Evolutionary conservation across 768 basidiomycete species (phyloP).

Genomic region (Coprinellus micaceus): DNA sequence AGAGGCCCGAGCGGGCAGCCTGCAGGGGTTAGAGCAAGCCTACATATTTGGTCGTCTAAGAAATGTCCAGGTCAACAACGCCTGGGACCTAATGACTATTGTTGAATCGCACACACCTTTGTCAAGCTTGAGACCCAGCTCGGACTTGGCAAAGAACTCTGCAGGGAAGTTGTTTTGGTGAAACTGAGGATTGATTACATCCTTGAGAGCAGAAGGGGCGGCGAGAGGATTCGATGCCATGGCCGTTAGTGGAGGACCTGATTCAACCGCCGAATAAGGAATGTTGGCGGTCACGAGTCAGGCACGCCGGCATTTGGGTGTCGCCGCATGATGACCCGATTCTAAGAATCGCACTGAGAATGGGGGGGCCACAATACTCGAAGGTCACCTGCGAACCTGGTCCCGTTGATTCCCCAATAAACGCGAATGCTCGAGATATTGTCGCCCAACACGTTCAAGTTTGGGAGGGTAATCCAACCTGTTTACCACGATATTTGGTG

Average conservation of each 20-base stretch:
- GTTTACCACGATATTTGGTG: no score
- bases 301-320: no score
- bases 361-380: no score
- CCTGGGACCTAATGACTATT: not conserved
- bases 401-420: no score
- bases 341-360: no score
- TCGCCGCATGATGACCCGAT: no score
- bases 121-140: slow-evolving; percentile 84
- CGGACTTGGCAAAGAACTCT: slow-evolving; percentile 76
- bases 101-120: slow-evolving; percentile 58
- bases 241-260: slow-evolving; percentile 22
- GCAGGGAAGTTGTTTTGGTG: slow-evolving; percentile 89
- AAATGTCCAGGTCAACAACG: slow-evolving; percentile 4
- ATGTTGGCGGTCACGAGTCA: slow-evolving; percentile 27
- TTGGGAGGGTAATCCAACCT: no score
- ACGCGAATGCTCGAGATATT: no score
- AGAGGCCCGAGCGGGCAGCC: slow-evolving; percentile 91
- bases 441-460: no score
- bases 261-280: slow-evolving; percentile 32
- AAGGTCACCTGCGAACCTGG: no score
- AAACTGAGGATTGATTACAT: slow-evolving; percentile 84
- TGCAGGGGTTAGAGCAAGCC: slow-evolving; percentile 70
- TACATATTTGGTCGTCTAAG: slow-evolving; percentile 92
- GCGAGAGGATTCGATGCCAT: slow-evolving; percentile 49
- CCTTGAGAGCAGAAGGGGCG: slow-evolving; percentile 56